phyloP scores from a whole-genome alignment of 257 asterid genomes.

The Plectranthus barbatus region DNA sequence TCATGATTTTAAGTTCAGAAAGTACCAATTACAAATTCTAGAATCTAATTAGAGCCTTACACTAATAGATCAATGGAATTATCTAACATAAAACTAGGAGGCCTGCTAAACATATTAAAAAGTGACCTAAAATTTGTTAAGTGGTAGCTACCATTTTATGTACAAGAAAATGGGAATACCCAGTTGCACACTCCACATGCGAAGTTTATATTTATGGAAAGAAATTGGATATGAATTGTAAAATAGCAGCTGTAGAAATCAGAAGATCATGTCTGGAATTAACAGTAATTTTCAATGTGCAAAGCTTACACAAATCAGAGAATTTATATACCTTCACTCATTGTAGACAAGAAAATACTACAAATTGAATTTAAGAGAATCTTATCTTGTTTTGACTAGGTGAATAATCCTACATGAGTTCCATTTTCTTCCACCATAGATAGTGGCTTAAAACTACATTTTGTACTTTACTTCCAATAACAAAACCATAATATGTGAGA shows the following conservation, averaged over 20 bases:
- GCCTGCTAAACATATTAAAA: neutral
- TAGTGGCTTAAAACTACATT: neutral
- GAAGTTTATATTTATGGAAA: neutral
- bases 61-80: neutral
- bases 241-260: no score
- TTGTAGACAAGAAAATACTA: neutral
- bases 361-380: neutral
- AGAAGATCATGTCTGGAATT: neutral
- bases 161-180: no score
- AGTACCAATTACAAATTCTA: neutral
- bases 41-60: neutral
- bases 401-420: neutral
- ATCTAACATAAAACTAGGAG: neutral
- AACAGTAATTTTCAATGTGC: neutral
- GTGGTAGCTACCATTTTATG: neutral
- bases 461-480: neutral
- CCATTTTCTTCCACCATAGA: neutral
- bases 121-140: neutral
- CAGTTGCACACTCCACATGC: neutral
- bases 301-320: neutral
- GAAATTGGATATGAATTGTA: neutral
- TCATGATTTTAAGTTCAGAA: neutral
- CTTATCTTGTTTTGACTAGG: neutral
- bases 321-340: neutral
- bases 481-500: neutral